Conservation (phyloP, 176 grass and related monocot genomes). For the Eremochloa ophiuroides region DNA sequence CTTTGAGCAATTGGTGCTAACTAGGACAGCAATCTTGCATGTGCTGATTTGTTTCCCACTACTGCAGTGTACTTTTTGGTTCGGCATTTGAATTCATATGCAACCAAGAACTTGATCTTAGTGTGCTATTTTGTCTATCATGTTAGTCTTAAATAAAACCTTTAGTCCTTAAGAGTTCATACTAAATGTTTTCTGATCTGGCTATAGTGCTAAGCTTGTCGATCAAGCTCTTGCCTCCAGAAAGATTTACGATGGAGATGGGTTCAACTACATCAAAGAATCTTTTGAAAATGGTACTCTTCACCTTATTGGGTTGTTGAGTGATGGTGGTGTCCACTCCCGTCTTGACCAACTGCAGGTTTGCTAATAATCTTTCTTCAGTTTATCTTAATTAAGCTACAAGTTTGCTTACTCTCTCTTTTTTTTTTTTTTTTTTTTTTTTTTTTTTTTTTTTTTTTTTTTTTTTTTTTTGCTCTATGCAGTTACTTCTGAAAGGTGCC, state of each 20-base stretch:
- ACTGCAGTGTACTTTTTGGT: background rate
- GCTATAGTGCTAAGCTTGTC: constrained; percentile 79
- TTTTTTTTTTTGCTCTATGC: background rate
- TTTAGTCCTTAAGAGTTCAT: background rate
- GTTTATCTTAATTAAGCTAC: background rate
- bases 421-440: too few relatives aligned
- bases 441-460: too few relatives aligned
- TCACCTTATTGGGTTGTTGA: constrained; percentile 94
- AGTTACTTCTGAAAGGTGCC: constrained; percentile 93
- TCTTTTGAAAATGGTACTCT: constrained; percentile 72
- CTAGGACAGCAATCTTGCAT: background rate
- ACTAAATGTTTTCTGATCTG: background rate
- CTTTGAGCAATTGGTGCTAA: background rate
- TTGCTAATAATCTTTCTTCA: constrained; percentile 1
- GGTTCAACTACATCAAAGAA: constrained; percentile 94
- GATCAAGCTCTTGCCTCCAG: constrained; percentile 81
- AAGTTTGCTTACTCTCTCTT: background rate
- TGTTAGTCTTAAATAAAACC: background rate
- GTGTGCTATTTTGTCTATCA: background rate
- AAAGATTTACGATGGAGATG: constrained; percentile 86
- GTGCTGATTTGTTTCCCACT: background rate
- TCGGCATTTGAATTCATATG: background rate
- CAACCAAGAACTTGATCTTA: background rate
- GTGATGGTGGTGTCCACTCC: constrained; percentile 98
- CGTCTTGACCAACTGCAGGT: constrained; percentile 96